Evolutionary conservation across 306 rosid genomes (phyloP), one percentile per base, ranked within the genome.

Genomic region (Prunus fruticosa): DNA sequence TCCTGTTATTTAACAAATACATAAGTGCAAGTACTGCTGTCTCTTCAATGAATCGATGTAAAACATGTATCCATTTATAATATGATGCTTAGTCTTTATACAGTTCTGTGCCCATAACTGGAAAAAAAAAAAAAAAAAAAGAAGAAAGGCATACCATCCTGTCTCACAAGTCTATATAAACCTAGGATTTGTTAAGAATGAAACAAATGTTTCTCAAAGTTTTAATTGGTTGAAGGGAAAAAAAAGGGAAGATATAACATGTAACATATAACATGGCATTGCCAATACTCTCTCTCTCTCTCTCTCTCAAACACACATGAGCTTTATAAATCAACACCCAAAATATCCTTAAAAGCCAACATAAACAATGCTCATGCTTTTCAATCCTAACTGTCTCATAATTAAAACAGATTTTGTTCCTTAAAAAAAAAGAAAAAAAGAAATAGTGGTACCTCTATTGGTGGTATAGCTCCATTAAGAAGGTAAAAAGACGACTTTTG

Each of bases 401-500:
- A 22, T 76, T 60, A 64, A 6, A 45, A 49, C 34, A 34, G 15
- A 20, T 28, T 23, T 8, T 12, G 25, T 58, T 19, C 72, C 18
- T 50, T 1, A 8, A 76, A 23, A 34, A 0, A 49, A 71, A 25
- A 1, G 2, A 25, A 1, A 69, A 51, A 65, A 69, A 54, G 13
- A 53, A 30, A 67, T 62, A 63, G 20, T 23, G 62, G 18, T 85
- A 92, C 97, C 97, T 86, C 88, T 73, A 81, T 32, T 10, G 82
- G 72, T 73, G 87, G 79, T 70, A 82, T 52, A 56, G 89, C 76
- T 80, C 85, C 86, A 56, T 82, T 80, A 81, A 84, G 82, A 76
- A 43, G 86, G 79, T 56, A 82, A 67, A 80, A 86, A 53, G 96
- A 81, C 23, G 93, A 83, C 27, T 87, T 85, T 13, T 86, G 91